Conservation (phyloP, 2,329 filamentous ascomycete species). For the Epichloe hybrida region DNA sequence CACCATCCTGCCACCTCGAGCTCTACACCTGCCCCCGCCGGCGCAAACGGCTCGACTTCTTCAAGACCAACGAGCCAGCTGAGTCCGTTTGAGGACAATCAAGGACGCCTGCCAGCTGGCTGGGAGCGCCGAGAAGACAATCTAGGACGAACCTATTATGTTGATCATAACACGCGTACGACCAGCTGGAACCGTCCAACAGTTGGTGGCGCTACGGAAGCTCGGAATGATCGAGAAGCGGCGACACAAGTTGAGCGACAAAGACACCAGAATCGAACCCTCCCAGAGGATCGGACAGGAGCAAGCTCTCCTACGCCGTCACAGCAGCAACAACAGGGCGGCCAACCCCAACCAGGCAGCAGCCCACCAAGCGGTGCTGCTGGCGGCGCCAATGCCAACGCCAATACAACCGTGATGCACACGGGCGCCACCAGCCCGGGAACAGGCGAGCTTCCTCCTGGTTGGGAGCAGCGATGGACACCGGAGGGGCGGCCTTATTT, state of each 20-base stretch:
- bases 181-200: slow-evolving; percentile 93
- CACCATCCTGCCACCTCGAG: slow-evolving; percentile 36
- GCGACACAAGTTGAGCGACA: slow-evolving; percentile 88
- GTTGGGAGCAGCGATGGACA: slow-evolving; percentile 93
- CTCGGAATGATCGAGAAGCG: slow-evolving; percentile 65
- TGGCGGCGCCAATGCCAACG: slow-evolving; percentile 21
- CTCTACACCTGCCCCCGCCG: slow-evolving; percentile 18
- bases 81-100: slow-evolving; percentile 92
- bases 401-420: slow-evolving; percentile 73
- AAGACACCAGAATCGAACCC: slow-evolving; percentile 85
- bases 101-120: slow-evolving; percentile 78
- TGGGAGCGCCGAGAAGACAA: slow-evolving; percentile 97
- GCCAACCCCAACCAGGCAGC: slow-evolving; percentile 26
- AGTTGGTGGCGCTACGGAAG: slow-evolving; percentile 58
- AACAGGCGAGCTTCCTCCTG: slow-evolving; percentile 83
- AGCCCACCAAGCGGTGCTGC: slow-evolving; percentile 10
- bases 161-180: slow-evolving; percentile 92
- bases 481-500: slow-evolving; percentile 93
- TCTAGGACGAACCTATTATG: slow-evolving; percentile 89
- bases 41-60: slow-evolving; percentile 17
- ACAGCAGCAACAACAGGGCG: slow-evolving; percentile 33
- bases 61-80: slow-evolving; percentile 33
- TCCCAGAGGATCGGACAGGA: slow-evolving; percentile 90
- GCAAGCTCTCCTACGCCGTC: slow-evolving; percentile 75
- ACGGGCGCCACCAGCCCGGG: slow-evolving; percentile 87